Percentiles rank a stretch among this genome's conserved stretches.
Conservation (phyloP, 768 basidiomycete genomes). For the Lactarius trivialis region DNA sequence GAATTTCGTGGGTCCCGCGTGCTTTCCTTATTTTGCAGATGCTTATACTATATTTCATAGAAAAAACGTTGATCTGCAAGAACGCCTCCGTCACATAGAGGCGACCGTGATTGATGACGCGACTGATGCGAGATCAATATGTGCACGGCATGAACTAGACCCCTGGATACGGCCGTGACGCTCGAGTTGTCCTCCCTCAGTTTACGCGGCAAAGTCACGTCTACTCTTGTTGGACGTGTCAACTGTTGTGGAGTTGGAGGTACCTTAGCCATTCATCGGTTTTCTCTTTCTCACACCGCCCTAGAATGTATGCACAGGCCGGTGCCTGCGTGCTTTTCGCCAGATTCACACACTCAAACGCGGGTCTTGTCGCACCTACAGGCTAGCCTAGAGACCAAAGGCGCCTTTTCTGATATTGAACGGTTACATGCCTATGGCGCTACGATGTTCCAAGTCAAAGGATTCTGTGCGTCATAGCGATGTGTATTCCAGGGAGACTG, state of each 20-base stretch:
- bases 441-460: conserved; percentile 84
- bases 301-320: conserved; percentile 66
- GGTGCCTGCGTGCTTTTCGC: conserved; percentile 57
- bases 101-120: conserved; percentile 12
- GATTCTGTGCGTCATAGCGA: conserved; percentile 58
- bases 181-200: conserved; percentile 9
- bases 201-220: background rate
- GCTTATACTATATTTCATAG: background rate
- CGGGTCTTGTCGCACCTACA: conserved; percentile 72
- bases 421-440: conserved; percentile 87
- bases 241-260: conserved; percentile 11
- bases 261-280: background rate
- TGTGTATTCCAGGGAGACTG: too few relatives aligned
- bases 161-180: conserved; percentile 5
- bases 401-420: conserved; percentile 84
- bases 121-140: background rate
- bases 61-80: conserved; percentile 34
- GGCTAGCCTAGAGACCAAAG: conserved; percentile 59
- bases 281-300: conserved; percentile 2
- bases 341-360: conserved; percentile 75
- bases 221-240: conserved; percentile 1
- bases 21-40: background rate
- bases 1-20: conserved; percentile 50
- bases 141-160: conserved; percentile 5
- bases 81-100: conserved; percentile 44